phyloP scores from a whole-genome alignment of 1,284 basidiomycete genomes.

The Mixia osmundae region DNA sequence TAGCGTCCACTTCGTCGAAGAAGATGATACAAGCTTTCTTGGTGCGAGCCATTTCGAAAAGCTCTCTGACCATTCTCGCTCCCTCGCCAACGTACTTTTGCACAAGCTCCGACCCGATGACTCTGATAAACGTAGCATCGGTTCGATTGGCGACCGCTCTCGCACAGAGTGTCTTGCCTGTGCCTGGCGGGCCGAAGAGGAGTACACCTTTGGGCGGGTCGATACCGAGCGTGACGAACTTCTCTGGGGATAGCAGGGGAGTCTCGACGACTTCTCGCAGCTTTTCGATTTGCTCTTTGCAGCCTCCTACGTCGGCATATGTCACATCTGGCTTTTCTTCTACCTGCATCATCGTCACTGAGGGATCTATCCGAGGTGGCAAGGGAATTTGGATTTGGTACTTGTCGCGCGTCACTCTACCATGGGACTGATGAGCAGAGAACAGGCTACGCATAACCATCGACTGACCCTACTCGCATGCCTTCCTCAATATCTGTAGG shows the following conservation, averaged over 20 bases:
- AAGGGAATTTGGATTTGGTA: conserved; percentile 99
- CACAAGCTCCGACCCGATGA: conserved; percentile 94
- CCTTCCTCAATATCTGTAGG: conserved; percentile 98
- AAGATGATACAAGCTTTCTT: conserved; percentile 99
- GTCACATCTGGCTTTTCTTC: conserved; percentile 98
- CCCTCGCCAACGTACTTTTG: conserved; percentile 99
- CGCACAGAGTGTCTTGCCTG: conserved; percentile 94
- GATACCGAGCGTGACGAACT: conserved; percentile 92
- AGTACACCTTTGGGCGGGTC: conserved; percentile 97
- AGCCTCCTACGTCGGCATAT: conserved; percentile 92
- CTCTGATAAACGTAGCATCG: conserved; percentile 96
- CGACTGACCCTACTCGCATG: conserved; percentile 84
- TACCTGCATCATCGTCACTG: conserved; percentile 99
- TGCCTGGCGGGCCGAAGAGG: conserved; percentile 84
- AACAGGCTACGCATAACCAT: not conserved
- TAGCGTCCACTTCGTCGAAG: conserved; percentile 94
- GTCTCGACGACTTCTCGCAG: conserved; percentile 94
- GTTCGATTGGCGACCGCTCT: conserved; percentile 96
- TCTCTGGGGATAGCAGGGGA: conserved; percentile 86
- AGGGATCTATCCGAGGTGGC: conserved; percentile 98
- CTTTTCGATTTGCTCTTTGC: conserved; percentile 99
- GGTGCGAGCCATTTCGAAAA: conserved; percentile 96
- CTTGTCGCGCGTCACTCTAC: conserved; percentile 37
- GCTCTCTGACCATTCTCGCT: conserved; percentile 91
- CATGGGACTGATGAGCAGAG: not conserved